Base-by-base conservation (phyloP, 495 filamentous ascomycete species). In the Aspergillus sparsus region DNA sequence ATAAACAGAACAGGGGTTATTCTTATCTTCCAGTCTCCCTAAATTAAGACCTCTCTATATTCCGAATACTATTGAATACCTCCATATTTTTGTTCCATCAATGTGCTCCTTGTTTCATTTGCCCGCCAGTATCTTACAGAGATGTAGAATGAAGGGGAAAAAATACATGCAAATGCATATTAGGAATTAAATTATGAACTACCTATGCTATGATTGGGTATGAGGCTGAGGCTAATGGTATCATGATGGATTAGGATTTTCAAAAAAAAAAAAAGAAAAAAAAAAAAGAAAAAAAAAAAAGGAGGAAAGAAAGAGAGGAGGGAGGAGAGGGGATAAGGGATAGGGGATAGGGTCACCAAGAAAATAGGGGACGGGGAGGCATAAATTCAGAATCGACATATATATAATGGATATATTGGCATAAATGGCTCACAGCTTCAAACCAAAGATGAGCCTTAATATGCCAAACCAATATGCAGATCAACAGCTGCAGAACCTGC, bases 401-500 rank as follows among this genome's bases (percentile, higher is more conserved):
- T 66, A 62, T 59, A 58, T 62, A 58, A 39, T 1, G 36, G 36
- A 36, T 46, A 53, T 55, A 35, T 42, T 45, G 41, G 55, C 53
- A 32, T 3, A 37, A 49, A 34, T 36, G 32, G 36, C 39, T 42
- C 60, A 47, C 37, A 49, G 15, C 16, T 50, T 45, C 42, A 16
- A 32, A 34, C 11, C 27, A 27, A 53, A 12, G 34, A 36, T 34
- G 49, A 50, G 52, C 50, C 51, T 31, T 37, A 49, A 12, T 44
- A 39, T 44, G 41, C 41, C 11, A 47, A 12, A 32, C 10, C 7
- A 18, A 13, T 18, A 52, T 13, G 3, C n/a, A 16, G 50, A 34
- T 33, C 49, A 60, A 34, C 16, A 45, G 55, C 69, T 68, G 65
- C 71, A 71, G 59, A 65, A 41, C 73, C 70, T 50, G 70, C 67